Evolutionary conservation across 495 filamentous ascomycete genomes (phyloP).

Genomic region (Lepidopterella palustris): DNA sequence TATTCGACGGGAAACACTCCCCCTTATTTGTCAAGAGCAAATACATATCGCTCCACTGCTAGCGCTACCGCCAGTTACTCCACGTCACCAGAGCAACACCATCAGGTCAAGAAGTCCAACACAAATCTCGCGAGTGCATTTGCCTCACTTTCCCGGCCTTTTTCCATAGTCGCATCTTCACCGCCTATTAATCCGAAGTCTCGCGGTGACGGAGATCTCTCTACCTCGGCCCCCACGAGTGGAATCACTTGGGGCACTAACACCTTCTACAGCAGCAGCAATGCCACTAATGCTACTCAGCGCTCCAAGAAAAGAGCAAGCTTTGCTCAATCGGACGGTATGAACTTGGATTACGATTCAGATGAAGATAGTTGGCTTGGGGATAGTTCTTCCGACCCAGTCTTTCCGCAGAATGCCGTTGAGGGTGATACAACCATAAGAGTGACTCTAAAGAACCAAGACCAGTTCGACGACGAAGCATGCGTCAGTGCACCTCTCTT

Average conservation of each 20-base stretch:
- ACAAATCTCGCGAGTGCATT: constrained; percentile 58
- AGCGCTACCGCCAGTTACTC: constrained; percentile 55
- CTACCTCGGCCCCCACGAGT: constrained; percentile 50
- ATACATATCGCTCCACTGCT: constrained; percentile 26
- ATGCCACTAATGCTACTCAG: constrained; percentile 1
- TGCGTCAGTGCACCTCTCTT: constrained; percentile 61
- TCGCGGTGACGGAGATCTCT: constrained; percentile 59
- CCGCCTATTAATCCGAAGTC: constrained; percentile 47
- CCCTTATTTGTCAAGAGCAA: constrained; percentile 37
- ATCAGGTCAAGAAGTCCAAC: constrained; percentile 37
- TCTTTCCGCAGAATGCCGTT: constrained; percentile 12
- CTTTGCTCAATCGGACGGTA: constrained; percentile 18
- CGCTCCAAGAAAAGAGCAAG: constrained; percentile 21
- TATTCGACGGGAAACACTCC: constrained; percentile 62
- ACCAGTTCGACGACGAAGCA: constrained; percentile 72
- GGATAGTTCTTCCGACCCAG: constrained; percentile 38
- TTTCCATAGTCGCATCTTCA: constrained; percentile 61
- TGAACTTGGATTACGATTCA: constrained; percentile 19
- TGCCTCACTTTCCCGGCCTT: constrained; percentile 64
- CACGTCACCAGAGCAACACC: constrained; percentile 59
- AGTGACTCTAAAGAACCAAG: constrained; percentile 66
- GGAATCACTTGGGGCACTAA: constrained; percentile 61
- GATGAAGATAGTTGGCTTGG: constrained; percentile 25
- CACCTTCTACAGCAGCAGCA: constrained; percentile 45
- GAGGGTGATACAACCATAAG: constrained; percentile 40